These are phyloP conservation scores for Physcia stellaris DNA, from an alignment of 495 filamentous ascomycete species.

Conservation along the genomic window DNA sequence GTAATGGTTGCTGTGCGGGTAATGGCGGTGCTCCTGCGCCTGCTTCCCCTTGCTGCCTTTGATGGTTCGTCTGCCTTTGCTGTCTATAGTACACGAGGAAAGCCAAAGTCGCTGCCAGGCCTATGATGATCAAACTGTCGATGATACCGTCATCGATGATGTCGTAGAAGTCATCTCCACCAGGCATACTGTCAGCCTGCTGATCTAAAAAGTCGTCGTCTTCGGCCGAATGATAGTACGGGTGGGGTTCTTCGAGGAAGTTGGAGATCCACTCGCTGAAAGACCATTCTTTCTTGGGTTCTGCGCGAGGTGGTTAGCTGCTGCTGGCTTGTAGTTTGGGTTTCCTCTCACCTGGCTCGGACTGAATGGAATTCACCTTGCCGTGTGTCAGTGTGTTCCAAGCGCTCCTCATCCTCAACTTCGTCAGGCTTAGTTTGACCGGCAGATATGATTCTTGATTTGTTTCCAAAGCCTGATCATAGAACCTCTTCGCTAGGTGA, in stretches of 20 bases:
- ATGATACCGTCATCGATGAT: conserved; percentile 62
- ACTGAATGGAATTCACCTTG: conserved; percentile 75
- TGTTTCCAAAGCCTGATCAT: conserved; percentile 80
- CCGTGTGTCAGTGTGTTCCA: conserved; percentile 93
- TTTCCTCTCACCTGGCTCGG: conserved; percentile 58
- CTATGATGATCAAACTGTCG: conserved; percentile 75
- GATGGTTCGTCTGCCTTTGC: conserved; percentile 50
- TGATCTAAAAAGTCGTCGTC: conserved; percentile 41
- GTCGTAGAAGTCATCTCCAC: conserved; percentile 49
- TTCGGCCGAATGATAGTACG: conserved; percentile 42
- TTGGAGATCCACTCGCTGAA: conserved; percentile 71
- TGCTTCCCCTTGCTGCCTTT: conserved; percentile 22
- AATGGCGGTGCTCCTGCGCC: conserved; percentile 11
- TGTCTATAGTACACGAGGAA: conserved; percentile 75
- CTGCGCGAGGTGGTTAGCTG: conserved; percentile 23
- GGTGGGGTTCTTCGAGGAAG: conserved; percentile 44
- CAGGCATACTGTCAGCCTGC: conserved; percentile 33
- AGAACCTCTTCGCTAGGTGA: conserved; percentile 91
- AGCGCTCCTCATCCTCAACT: conserved; percentile 68
- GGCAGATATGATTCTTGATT: conserved; percentile 93
- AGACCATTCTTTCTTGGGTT: conserved; percentile 55
- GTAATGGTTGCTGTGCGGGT: conserved; percentile 23
- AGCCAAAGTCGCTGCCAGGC: conserved; percentile 56
- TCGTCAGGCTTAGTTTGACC: conserved; percentile 75
- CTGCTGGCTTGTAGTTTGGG: background rate